Conservation (phyloP, 208 protist genomes). For the Crithidia brevicula region DNA sequence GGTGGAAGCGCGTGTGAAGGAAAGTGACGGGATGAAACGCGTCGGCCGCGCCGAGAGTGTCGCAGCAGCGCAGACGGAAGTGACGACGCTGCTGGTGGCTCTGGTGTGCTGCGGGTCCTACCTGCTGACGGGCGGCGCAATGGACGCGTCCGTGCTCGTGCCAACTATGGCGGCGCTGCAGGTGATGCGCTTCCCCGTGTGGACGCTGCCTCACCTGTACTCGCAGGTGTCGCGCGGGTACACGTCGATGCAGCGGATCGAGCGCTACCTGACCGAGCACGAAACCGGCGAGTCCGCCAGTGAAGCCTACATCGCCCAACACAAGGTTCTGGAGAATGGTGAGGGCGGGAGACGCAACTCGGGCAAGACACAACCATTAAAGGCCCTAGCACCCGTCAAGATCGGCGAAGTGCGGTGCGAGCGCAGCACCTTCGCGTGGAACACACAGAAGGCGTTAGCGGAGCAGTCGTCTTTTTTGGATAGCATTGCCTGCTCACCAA, state of each 20-base stretch:
- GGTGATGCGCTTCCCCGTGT: conserved; percentile 73
- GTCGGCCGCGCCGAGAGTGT: conserved; percentile 49
- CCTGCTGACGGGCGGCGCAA: conserved; percentile 54
- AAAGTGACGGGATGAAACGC: conserved; percentile 51
- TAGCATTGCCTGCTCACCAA: neutral
- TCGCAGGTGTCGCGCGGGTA: conserved; percentile 61
- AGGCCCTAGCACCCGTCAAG: conserved; percentile 9
- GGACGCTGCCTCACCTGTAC: conserved; percentile 66
- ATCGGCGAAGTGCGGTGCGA: conserved; percentile 30
- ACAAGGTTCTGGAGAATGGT: neutral
- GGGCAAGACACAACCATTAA: neutral
- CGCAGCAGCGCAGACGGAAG: conserved; percentile 56
- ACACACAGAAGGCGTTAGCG: conserved; percentile 11
- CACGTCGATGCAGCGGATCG: conserved; percentile 63
- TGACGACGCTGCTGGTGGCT: conserved; percentile 63
- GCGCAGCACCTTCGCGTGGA: conserved; percentile 35
- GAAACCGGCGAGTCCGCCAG: conserved; percentile 30
- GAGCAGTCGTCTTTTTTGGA: conserved; percentile 14
- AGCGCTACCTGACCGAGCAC: conserved; percentile 48
- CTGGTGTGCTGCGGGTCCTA: conserved; percentile 68
- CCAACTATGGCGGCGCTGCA: conserved; percentile 76
- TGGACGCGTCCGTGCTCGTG: conserved; percentile 69
- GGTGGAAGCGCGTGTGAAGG: conserved; percentile 38
- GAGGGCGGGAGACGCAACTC: neutral
- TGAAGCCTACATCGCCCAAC: conserved; percentile 16